These are phyloP conservation scores for Trifolium fragiferum DNA, from an alignment of 306 rosid genomes.

Conservation along the genomic window DNA sequence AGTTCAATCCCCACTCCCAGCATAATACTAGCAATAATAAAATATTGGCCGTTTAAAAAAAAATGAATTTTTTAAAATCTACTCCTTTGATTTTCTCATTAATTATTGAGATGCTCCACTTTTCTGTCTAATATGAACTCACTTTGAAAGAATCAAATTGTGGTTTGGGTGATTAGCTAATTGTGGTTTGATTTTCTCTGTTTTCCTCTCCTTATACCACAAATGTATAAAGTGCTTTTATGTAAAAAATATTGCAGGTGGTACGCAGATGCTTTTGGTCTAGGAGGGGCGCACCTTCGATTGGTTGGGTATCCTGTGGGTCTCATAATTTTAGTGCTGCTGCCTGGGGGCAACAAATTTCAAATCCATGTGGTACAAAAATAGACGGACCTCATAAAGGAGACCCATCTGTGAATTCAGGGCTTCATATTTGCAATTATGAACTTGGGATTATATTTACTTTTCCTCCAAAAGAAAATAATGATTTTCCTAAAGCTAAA, in stretches of 20 bases:
- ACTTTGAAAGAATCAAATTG: conserved; percentile 1
- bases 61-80: too few relatives aligned
- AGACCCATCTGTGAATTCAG: conserved; percentile 45
- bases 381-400: conserved; percentile 42
- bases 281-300: conserved; percentile 48
- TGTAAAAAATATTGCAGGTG: conserved; percentile 53
- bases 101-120: background rate
- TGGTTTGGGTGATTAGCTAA: conserved; percentile 36
- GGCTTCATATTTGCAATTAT: conserved; percentile 82
- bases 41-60: background rate
- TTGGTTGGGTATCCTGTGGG: conserved; percentile 86
- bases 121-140: conserved; percentile 12
- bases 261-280: conserved; percentile 73
- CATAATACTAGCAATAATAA: background rate
- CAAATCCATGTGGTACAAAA: conserved; percentile 49
- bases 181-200: conserved; percentile 1
- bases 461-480: conserved; percentile 58
- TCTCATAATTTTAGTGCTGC: conserved; percentile 92
- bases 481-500: conserved; percentile 33
- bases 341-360: conserved; percentile 79
- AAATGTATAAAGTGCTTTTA: background rate
- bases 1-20: background rate
- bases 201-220: background rate
- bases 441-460: conserved; percentile 85
- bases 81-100: conserved; percentile 8